phyloP scores from a whole-genome alignment of 495 filamentous ascomycete species.

The Neurospora sp. region DNA sequence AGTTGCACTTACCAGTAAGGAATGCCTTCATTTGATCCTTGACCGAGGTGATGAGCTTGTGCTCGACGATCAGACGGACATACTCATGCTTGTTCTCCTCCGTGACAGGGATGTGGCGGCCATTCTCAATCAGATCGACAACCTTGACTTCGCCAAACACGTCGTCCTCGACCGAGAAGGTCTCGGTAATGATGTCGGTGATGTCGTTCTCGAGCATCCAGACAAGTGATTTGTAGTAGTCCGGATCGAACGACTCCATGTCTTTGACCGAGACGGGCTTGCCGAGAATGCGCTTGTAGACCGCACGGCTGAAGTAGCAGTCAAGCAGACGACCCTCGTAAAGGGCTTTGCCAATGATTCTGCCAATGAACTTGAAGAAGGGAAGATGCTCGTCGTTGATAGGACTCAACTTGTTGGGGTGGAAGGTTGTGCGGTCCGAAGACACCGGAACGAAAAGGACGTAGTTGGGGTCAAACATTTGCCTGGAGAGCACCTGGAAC shows the following conservation, averaged over 20 bases:
- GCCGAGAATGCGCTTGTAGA: slow-evolving; percentile 94
- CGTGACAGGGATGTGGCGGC: slow-evolving; percentile 85
- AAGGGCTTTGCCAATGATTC: slow-evolving; percentile 95
- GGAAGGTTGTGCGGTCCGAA: slow-evolving; percentile 97
- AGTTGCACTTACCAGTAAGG: slow-evolving; percentile 59
- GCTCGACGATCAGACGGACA: slow-evolving; percentile 85
- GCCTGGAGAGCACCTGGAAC: slow-evolving; percentile 94
- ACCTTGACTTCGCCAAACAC: slow-evolving; percentile 83
- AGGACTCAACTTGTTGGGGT: slow-evolving; percentile 84
- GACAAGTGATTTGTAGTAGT: slow-evolving; percentile 97
- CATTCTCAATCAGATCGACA: slow-evolving; percentile 78
- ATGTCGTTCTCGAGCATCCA: slow-evolving; percentile 99
- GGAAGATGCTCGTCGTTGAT: slow-evolving; percentile 92
- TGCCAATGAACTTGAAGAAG: slow-evolving; percentile 99
- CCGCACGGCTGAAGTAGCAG: slow-evolving; percentile 96
- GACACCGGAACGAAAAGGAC: slow-evolving; percentile 93
- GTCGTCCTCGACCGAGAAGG: slow-evolving; percentile 86
- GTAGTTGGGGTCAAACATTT: slow-evolving; percentile 99
- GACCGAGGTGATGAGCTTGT: slow-evolving; percentile 82
- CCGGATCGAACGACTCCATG: slow-evolving; percentile 97
- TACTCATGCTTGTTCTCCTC: slow-evolving; percentile 99
- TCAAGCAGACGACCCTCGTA: slow-evolving; percentile 95
- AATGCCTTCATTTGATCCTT: slow-evolving; percentile 92
- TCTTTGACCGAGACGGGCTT: slow-evolving; percentile 95
- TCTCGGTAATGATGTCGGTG: slow-evolving; percentile 97